phyloP scores from a whole-genome alignment of 2,329 filamentous ascomycete genomes.

The Colletotrichum nymphaeae region DNA sequence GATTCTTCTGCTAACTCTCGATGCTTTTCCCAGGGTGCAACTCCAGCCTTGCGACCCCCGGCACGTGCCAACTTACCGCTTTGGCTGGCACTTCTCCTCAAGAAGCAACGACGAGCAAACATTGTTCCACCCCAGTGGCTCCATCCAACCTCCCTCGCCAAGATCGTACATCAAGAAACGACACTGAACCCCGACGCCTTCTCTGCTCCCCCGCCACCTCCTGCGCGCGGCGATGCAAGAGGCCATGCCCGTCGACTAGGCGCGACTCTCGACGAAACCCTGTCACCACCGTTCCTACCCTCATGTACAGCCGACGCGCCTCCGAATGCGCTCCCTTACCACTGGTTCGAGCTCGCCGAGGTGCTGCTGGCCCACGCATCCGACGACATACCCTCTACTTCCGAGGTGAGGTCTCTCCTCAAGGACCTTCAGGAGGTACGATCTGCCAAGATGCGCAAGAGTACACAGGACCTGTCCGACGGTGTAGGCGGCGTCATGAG shows the following conservation, averaged over 20 bases:
- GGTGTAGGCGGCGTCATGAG: conserved; percentile 78
- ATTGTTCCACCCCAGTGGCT: conserved; percentile 94
- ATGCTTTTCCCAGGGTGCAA: conserved; percentile 72
- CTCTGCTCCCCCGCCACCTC: conserved; percentile 79
- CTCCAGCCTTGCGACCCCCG: conserved; percentile 82
- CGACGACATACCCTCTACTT: conserved; percentile 82
- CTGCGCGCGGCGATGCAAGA: conserved; percentile 60
- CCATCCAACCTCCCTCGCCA: conserved; percentile 76
- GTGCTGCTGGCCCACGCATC: conserved; percentile 85
- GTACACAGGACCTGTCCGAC: conserved; percentile 77
- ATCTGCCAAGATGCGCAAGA: conserved; percentile 87
- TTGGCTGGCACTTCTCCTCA: conserved; percentile 95
- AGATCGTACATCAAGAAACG: conserved; percentile 86
- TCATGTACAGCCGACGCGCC: conserved; percentile 78
- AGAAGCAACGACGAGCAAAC: conserved; percentile 93
- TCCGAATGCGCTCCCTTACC: conserved; percentile 83
- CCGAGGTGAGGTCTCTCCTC: conserved; percentile 79
- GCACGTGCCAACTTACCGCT: conserved; percentile 84
- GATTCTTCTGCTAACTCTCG: neutral
- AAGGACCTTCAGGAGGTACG: conserved; percentile 88
- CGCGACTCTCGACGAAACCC: conserved; percentile 39
- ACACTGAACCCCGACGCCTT: conserved; percentile 77
- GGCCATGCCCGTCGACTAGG: conserved; percentile 54
- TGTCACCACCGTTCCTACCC: conserved; percentile 82
- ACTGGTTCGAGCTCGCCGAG: conserved; percentile 94